Evolutionary conservation across 2,329 filamentous ascomycete genomes (phyloP), one percentile per base, ranked within the genome.

Genomic region (Acrodontium crateriforme): DNA sequence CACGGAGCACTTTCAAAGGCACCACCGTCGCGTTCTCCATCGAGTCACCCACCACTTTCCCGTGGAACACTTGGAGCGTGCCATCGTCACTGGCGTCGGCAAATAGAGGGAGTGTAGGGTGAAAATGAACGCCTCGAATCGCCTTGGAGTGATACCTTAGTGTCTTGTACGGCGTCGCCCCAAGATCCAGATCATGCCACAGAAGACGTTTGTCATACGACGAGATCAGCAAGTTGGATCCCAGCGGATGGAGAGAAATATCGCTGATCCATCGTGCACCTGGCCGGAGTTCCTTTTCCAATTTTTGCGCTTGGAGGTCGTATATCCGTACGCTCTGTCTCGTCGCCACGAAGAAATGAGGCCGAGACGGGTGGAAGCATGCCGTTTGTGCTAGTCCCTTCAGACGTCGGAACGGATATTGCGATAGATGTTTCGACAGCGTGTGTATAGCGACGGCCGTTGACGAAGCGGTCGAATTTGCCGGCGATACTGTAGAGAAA

Each of bases 11-110:
- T 67, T 95, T 98, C 38, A 98, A 68, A 6, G 89, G 89, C 28
- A 95, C 89, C 47, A 98, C 93, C 9, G 78, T 91, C 5, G 89
- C 85, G 49, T 93, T 93, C 62, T 92, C 84, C 71, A 98, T 82
- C 52, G 93, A 65, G 53, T 98, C 89, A 36, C 76, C 83, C 16
- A 91, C 84, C 16, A 95, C 87, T 58, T 87, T 92, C 31, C 84
- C 87, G 53, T 95, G 87, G 71, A 95, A 95, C 29, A 98, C 80
- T 55, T 98, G 89, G 40, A 95, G 60, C 12, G 78, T 83, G 16
- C 89, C 89, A 53, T 98, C 89, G 52, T 98, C 91, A 53, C 80
- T 89, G 12, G 83, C 84, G 52, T 95, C 87, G 1, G 85, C 89
- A 48, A 98, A 95, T 18, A 98, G 66, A 11, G 89, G 85, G 36